Percentiles rank a stretch among this genome's conserved stretches.
phyloP scores from a whole-genome alignment of 1,139 yeast species.

The Lodderomyces jiufengensis region DNA sequence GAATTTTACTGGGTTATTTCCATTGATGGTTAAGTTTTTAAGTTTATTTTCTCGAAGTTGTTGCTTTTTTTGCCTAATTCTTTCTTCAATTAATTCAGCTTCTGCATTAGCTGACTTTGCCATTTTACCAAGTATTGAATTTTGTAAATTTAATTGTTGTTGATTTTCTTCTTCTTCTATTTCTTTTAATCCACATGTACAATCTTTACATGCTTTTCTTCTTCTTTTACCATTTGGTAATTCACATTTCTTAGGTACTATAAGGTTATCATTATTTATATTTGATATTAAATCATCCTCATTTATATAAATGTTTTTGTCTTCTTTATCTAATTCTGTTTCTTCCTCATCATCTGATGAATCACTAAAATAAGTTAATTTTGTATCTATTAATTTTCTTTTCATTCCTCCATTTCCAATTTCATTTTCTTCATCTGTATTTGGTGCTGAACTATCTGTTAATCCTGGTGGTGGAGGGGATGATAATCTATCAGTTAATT shows the following conservation, averaged over 20 bases:
- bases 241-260: slow-evolving; percentile 49
- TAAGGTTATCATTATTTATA: slow-evolving; percentile 27
- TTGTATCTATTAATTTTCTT: slow-evolving; percentile 44
- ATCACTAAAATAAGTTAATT: slow-evolving; percentile 52
- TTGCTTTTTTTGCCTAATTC: slow-evolving; percentile 27
- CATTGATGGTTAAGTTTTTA: slow-evolving; percentile 14
- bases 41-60: slow-evolving; percentile 1
- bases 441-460: slow-evolving; percentile 43
- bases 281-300: slow-evolving; percentile 25
- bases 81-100: slow-evolving; percentile 51
- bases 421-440: slow-evolving; percentile 29
- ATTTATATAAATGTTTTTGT: slow-evolving; percentile 9
- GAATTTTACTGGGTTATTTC: too few species aligned
- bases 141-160: slow-evolving; percentile 47
- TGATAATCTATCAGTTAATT: slow-evolving; percentile 13
- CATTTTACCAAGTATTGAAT: slow-evolving; percentile 42
- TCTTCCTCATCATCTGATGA: slow-evolving; percentile 40
- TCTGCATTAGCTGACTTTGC: slow-evolving; percentile 52
- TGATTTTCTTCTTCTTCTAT: slow-evolving; percentile 56
- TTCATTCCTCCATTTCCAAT: slow-evolving; percentile 33
- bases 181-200: slow-evolving; percentile 95
- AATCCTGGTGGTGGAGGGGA: slow-evolving; percentile 21
- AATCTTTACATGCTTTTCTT: slow-evolving; percentile 92
- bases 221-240: slow-evolving; percentile 58
- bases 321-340: slow-evolving; percentile 29